phyloP scores from a whole-genome alignment of 208 protist genomes.

The Acanthamoeba culbertsoni region DNA sequence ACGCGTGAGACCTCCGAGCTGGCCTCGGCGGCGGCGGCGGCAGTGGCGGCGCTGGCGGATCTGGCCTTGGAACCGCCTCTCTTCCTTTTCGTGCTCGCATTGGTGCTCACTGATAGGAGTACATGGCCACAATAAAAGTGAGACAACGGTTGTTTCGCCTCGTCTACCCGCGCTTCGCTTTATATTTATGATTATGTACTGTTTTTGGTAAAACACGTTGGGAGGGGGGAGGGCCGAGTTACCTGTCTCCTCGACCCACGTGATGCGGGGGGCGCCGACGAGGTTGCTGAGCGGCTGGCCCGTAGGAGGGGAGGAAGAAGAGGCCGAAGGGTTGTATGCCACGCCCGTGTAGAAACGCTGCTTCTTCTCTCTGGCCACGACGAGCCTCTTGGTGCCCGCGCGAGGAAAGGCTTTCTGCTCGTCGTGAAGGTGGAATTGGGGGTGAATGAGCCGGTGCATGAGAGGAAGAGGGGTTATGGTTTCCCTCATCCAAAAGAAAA shows the following conservation, averaged over 20 bases:
- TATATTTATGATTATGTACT: background rate
- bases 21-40: too few species aligned
- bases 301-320: background rate
- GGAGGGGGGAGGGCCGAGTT: background rate
- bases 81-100: too few species aligned
- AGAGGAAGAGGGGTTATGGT: background rate
- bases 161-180: too few species aligned
- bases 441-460: background rate
- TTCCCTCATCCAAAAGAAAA: too few species aligned
- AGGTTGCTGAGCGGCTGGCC: too few species aligned
- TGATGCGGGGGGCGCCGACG: background rate
- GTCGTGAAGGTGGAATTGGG: background rate
- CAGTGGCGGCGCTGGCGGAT: too few species aligned
- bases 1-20: too few species aligned
- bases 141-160: too few species aligned
- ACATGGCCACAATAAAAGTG: too few species aligned
- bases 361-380: background rate
- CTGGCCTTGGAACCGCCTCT: too few species aligned
- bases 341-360: background rate
- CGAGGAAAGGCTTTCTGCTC: background rate
- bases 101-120: too few species aligned
- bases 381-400: background rate
- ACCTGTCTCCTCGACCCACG: background rate
- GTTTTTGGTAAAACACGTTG: background rate
- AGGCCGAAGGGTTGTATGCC: background rate